These are phyloP conservation scores for Kluyveromyces sp. DNA, from an alignment of 1,139 yeast genomes.

Conservation along the genomic window DNA sequence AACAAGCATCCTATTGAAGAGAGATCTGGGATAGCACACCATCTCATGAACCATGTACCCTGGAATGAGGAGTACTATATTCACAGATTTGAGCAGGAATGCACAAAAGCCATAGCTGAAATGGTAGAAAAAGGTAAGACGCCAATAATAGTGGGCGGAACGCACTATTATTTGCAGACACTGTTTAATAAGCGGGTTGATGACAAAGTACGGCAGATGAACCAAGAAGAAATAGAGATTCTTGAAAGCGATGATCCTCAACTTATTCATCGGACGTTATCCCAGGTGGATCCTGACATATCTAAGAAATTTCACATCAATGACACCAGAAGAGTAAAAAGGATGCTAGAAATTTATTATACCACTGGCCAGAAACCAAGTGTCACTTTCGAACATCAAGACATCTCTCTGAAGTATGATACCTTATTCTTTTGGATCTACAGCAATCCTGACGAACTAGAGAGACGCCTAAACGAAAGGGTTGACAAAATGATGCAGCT, in stretches of 20 bases:
- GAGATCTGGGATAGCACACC: slow-evolving; percentile 69
- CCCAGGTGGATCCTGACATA: slow-evolving; percentile 58
- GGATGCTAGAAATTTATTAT: slow-evolving; percentile 77
- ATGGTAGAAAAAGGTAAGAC: slow-evolving; percentile 64
- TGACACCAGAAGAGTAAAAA: slow-evolving; percentile 66
- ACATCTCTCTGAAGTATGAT: slow-evolving; percentile 50
- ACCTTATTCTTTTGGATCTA: slow-evolving; percentile 81
- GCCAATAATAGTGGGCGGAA: slow-evolving; percentile 92
- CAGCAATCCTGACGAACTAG: slow-evolving; percentile 55
- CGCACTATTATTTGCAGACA: slow-evolving; percentile 83
- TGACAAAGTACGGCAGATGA: slow-evolving; percentile 28
- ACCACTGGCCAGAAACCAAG: slow-evolving; percentile 65
- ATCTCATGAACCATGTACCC: slow-evolving; percentile 73
- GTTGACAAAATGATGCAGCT: slow-evolving; percentile 73
- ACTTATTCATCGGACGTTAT: slow-evolving; percentile 42
- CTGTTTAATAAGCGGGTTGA: slow-evolving; percentile 43
- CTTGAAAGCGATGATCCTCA: slow-evolving; percentile 53
- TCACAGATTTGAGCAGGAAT: slow-evolving; percentile 75
- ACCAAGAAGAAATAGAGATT: slow-evolving; percentile 39
- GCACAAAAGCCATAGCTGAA: slow-evolving; percentile 45
- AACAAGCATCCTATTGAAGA: slow-evolving; percentile 85
- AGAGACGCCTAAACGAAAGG: slow-evolving; percentile 59
- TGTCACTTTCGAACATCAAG: slow-evolving; percentile 60
- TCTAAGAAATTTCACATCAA: slow-evolving; percentile 87
- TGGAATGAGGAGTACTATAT: slow-evolving; percentile 82